Evolutionary conservation across 169 alveolate genomes (phyloP).

Genomic region (Plasmodium knowlesi): DNA sequence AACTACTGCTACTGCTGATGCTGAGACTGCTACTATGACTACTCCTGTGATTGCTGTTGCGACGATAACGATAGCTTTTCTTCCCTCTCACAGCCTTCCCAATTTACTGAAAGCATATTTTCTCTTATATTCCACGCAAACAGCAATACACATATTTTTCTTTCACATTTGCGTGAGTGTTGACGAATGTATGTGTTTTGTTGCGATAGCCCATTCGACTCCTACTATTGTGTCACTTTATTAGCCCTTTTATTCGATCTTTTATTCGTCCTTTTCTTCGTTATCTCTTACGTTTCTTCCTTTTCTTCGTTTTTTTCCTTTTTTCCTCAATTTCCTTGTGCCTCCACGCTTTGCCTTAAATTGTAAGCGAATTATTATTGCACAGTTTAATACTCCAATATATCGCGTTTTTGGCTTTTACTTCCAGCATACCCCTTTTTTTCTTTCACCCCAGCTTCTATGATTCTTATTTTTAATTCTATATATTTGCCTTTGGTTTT

Average conservation of each 20-base stretch:
- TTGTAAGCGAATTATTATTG: constrained; percentile 9
- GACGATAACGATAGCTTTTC: background rate
- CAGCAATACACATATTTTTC: constrained; percentile 41
- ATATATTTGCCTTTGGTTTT: background rate
- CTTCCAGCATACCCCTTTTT: background rate
- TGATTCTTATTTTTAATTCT: constrained; percentile 3
- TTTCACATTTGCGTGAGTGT: background rate
- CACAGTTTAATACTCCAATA: constrained; percentile 3
- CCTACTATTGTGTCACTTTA: background rate
- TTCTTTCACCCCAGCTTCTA: background rate
- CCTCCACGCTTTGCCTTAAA: constrained; percentile 41
- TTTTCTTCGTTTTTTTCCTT: background rate
- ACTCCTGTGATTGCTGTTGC: background rate
- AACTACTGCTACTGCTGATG: background rate
- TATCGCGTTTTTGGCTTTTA: background rate
- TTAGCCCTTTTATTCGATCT: constrained; percentile 24
- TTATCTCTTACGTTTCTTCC: background rate
- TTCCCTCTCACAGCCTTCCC: constrained; percentile 33
- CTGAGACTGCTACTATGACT: background rate
- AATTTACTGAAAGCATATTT: constrained; percentile 31
- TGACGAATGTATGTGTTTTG: background rate
- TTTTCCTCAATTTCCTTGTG: background rate
- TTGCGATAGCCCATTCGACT: background rate
- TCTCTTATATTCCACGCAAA: constrained; percentile 25
- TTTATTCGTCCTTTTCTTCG: constrained; percentile 1